Base-by-base conservation (phyloP, 768 basidiomycete genomes). In the Piloderma croceum region DNA sequence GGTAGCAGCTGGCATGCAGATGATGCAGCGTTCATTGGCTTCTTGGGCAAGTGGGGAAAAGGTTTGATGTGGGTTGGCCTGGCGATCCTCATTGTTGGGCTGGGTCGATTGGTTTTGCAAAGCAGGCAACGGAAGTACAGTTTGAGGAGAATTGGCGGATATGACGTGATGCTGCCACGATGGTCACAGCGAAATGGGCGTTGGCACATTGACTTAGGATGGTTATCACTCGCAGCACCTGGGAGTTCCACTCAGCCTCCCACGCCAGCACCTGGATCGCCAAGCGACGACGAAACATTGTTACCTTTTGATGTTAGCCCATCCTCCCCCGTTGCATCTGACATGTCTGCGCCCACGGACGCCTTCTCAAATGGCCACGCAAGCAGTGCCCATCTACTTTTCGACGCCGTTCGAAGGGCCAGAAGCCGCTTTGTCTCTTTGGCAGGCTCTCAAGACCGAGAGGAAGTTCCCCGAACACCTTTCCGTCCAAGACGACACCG, bases 1-100 rank as follows among this genome's bases (percentile, higher is more conserved):
- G 94, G 92, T 22, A 96, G 92, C 56, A 91, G 89, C 53, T 99
- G 94, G 94, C 94, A 99, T 55, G 83, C 91, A 4, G 92, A 94
- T 54, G 94, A 99, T 60, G 96, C 94, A 21, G 90, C 83, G n/a
- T 96, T 98, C 67, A 91, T 98, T 56, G 78, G 81, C 32, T 97
- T 97, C 70, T 73, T 98, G 39, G 87, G 78, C 29, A 73, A 74
- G 18, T 93, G 90, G 82, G 94, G 94, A 42, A 92, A 89, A 58
- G 68, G 57, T 29, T 61, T 96, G 47, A 88, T 97, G 86, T 90
- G 85, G 80, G 45, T 91, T 17, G 90, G 89, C 1, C 59, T 87
- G 42, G 59, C 76, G 18, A 61, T 94, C 46, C 71, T 94, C 22
- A 61, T 94, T 27, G 57, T 79, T 33, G 90, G 90, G 17, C 59